Conservation (phyloP, 805 yeast genomes). For the Ogataea nakhonphanomensis region DNA sequence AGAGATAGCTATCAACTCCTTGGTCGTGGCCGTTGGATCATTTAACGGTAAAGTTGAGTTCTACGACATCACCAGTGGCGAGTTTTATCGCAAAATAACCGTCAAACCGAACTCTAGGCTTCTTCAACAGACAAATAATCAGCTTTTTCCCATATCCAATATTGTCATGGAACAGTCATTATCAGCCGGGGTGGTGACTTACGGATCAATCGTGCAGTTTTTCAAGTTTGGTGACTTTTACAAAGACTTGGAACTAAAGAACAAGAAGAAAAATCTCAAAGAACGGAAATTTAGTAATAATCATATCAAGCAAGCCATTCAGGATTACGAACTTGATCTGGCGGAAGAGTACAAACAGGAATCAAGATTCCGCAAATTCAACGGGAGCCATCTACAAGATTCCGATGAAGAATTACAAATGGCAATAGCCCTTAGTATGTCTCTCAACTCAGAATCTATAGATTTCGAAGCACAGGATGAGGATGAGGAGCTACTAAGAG, state of each 20-base stretch:
- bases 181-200: constrained; percentile 37
- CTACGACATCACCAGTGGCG: constrained; percentile 43
- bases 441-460: constrained; percentile 15
- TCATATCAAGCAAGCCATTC: constrained; percentile 34
- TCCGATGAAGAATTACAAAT: constrained; percentile 40
- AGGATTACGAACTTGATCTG: constrained; percentile 28
- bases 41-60: constrained; percentile 41
- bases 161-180: constrained; percentile 22
- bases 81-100: constrained; percentile 32
- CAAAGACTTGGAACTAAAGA: constrained; percentile 15
- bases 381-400: constrained; percentile 39
- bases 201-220: constrained; percentile 43
- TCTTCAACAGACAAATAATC: constrained; percentile 14
- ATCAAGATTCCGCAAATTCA: constrained; percentile 40
- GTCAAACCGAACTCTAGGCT: constrained; percentile 20
- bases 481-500: constrained; percentile 33
- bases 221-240: constrained; percentile 44
- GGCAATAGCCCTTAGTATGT: constrained; percentile 42
- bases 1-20: constrained; percentile 28
- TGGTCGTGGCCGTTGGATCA: constrained; percentile 37
- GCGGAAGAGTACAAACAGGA: constrained; percentile 24
- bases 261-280: constrained; percentile 16
- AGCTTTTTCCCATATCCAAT: constrained; percentile 18
- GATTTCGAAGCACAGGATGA: constrained; percentile 8
- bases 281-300: constrained; percentile 29